Conservation (phyloP, 176 grass and related monocot genomes). For the Cocos nucifera region DNA sequence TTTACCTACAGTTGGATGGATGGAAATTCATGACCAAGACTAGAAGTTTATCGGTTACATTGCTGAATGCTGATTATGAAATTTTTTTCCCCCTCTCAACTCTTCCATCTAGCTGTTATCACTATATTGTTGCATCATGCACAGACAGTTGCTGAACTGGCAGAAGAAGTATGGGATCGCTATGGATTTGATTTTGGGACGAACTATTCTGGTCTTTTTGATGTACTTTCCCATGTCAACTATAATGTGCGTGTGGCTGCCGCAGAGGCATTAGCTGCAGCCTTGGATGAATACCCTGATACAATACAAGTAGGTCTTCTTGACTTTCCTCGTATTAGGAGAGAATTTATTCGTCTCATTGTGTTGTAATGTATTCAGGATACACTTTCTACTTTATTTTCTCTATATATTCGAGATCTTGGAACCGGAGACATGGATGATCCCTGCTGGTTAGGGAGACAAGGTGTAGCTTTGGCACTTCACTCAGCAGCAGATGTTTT, state of each 20-base stretch:
- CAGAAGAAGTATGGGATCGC: conserved; percentile 90
- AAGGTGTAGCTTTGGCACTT: conserved; percentile 87
- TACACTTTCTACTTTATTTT: conserved; percentile 80
- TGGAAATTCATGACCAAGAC: too few relatives aligned
- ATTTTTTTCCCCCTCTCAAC: too few relatives aligned
- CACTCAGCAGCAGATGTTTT: conserved; percentile 87
- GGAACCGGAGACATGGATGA: conserved; percentile 52
- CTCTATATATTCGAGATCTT: conserved; percentile 70
- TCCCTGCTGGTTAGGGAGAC: conserved; percentile 72
- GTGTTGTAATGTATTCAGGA: conserved; percentile 39
- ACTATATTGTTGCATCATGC: conserved; percentile 6
- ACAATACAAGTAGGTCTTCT: conserved; percentile 68
- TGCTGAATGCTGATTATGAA: too few relatives aligned
- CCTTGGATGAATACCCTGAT: conserved; percentile 76
- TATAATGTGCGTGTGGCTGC: conserved; percentile 78
- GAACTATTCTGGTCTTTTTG: conserved; percentile 81
- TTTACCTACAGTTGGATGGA: too few relatives aligned
- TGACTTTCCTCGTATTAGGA: not conserved
- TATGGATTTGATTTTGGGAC: conserved; percentile 74
- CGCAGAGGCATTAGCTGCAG: conserved; percentile 89
- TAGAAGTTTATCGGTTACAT: too few relatives aligned
- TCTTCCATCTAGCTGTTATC: too few relatives aligned
- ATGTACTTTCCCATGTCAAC: conserved; percentile 77
- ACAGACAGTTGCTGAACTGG: conserved; percentile 79
- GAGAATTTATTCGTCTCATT: not conserved